Percentiles rank a stretch among this genome's conserved stretches.
Evolutionary conservation across 2,329 filamentous ascomycete species (phyloP).

Genomic region (Paraphoma chrysanthemicola): DNA sequence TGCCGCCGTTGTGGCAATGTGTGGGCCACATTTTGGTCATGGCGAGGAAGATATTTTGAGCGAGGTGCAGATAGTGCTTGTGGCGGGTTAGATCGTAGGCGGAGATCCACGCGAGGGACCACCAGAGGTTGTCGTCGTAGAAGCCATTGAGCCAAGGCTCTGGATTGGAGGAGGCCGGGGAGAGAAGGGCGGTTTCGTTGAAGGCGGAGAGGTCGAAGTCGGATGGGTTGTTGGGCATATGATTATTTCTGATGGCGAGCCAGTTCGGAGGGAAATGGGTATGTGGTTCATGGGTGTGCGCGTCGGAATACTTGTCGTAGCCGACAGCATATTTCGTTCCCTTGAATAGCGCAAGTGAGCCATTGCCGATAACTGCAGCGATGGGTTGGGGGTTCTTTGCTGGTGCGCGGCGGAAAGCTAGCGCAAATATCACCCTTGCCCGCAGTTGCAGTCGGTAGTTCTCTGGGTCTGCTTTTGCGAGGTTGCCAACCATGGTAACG

Average conservation of each 20-base stretch:
- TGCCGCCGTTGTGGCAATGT: conserved; percentile 55
- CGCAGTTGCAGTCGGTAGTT: conserved; percentile 44
- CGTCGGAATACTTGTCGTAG: conserved; percentile 31
- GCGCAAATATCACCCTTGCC: conserved; percentile 52
- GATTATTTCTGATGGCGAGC: conserved; percentile 11
- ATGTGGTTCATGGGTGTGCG: conserved; percentile 19
- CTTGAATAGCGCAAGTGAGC: conserved; percentile 12
- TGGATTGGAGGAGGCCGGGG: conserved; percentile 16
- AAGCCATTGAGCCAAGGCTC: conserved; percentile 51
- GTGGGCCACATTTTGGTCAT: conserved; percentile 49
- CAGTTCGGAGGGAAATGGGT: conserved; percentile 30
- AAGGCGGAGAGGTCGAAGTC: neutral
- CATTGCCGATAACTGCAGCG: conserved; percentile 18
- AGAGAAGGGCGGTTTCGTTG: conserved; percentile 5
- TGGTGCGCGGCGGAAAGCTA: conserved; percentile 49
- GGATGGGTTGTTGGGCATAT: conserved; percentile 17
- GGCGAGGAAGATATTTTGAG: conserved; percentile 58
- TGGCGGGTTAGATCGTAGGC: conserved; percentile 61
- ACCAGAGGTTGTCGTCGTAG: conserved; percentile 61
- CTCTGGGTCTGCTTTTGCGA: conserved; percentile 43
- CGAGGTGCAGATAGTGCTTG: conserved; percentile 54
- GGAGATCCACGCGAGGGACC: conserved; percentile 62
- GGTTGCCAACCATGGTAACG: conserved; percentile 67
- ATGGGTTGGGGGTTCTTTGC: conserved; percentile 39
- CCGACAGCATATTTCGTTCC: conserved; percentile 12